Base-by-base conservation (phyloP, 1,139 yeast species). In the Kluyveromyces sp. region DNA sequence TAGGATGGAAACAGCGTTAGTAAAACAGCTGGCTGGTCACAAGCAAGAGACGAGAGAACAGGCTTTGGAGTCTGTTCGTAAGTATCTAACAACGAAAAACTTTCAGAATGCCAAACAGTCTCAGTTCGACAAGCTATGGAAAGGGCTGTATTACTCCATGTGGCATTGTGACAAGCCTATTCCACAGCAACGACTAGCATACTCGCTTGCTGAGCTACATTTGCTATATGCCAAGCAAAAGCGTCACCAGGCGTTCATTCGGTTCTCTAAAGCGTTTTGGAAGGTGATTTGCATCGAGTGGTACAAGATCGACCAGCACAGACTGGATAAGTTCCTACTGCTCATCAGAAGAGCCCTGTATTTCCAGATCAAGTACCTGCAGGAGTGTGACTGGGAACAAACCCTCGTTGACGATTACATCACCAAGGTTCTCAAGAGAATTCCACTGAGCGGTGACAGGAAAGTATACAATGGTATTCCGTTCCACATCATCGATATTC, bases 91-190 rank as follows among this genome's bases (percentile, higher is more conserved):
- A 4, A 61, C 69, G 12, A 60, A 62, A 37, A 67, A 63, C 15
- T 51, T 65, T 38, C 61, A 60, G 41, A 57, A 61, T 13, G 57
- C 76, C 18, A 69, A 74, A 19, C 66, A 69, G 39, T 49, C 72
- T 16, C 95, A 89, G 49, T 71, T 80, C 54, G 83, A 83, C 54
- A 88, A 89, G 63, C 69, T 92, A 47, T 92, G 97, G 96, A 87
- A 85, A 65, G 98, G 97, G 8, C 71, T 92, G 40, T 92, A 83
- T 65, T 92, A 73, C 62, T 80, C 87, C 25, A 86, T 92, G 95
- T 92, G 98, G 98, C 87, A 83, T 65, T 78, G 95, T 60, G 98
- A 92, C 65, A 77, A 94, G 56, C 94, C 96, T 26, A 73, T 82
- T 53, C 94, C 95, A 25, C 98, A 92, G 65, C 95, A 88, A 63